Percentiles rank a stretch among this genome's conserved stretches.
phyloP scores from a whole-genome alignment of 2,329 filamentous ascomycete species.

The Phaeoacremonium minimum region DNA sequence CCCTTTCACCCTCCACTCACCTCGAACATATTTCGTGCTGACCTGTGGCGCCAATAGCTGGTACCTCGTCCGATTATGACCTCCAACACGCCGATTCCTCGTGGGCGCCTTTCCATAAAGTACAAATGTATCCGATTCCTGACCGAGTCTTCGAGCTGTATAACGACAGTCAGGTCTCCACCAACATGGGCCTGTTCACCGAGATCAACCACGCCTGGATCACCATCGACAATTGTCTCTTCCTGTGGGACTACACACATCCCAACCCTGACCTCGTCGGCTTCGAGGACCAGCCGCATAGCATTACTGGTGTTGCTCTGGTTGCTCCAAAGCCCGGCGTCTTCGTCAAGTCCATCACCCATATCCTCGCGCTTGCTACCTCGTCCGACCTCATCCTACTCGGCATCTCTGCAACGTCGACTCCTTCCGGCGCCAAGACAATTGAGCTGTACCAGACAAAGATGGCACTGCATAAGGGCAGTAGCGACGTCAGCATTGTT shows the following conservation, averaged over 20 bases:
- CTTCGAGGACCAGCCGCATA: slow-evolving; percentile 83
- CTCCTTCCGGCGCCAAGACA: slow-evolving; percentile 64
- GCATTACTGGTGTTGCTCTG: slow-evolving; percentile 86
- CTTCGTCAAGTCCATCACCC: slow-evolving; percentile 79
- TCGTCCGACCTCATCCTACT: slow-evolving; percentile 79
- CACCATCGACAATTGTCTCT: slow-evolving; percentile 90
- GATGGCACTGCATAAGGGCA: slow-evolving; percentile 74
- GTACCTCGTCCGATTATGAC: slow-evolving; percentile 89
- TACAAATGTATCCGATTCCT: slow-evolving; percentile 83
- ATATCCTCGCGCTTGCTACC: slow-evolving; percentile 86
- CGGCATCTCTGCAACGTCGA: slow-evolving; percentile 69
- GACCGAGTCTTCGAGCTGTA: slow-evolving; percentile 91
- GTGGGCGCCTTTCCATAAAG: slow-evolving; percentile 87
- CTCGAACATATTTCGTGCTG: slow-evolving; percentile 3
- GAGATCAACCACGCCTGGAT: slow-evolving; percentile 95
- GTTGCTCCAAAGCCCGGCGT: slow-evolving; percentile 81
- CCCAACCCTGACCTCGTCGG: slow-evolving; percentile 89
- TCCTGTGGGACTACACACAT: slow-evolving; percentile 95
- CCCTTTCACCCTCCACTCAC: background rate
- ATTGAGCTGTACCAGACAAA: slow-evolving; percentile 84
- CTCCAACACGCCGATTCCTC: slow-evolving; percentile 61
- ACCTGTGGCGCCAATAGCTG: slow-evolving; percentile 52
- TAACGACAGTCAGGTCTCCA: slow-evolving; percentile 80
- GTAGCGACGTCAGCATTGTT: slow-evolving; percentile 73
- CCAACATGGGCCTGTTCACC: slow-evolving; percentile 93